Evolutionary conservation across 1,139 yeast genomes (phyloP).

Genomic region (Blastobotrys elegans): DNA sequence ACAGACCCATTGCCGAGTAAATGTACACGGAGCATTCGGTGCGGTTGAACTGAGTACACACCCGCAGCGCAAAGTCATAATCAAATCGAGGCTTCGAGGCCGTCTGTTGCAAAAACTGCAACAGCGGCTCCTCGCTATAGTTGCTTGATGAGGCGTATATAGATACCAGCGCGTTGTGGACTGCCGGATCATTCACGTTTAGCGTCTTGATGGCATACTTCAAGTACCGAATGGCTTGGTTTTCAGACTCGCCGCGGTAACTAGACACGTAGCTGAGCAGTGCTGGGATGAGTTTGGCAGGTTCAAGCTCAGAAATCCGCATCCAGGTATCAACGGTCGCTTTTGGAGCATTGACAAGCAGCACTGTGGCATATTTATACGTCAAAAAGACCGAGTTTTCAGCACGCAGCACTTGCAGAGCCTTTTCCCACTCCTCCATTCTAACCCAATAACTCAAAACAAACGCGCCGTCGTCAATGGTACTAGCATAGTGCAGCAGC

Average conservation of each 20-base stretch:
- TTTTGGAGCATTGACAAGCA: slow-evolving; percentile 64
- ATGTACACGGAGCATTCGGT: slow-evolving; percentile 65
- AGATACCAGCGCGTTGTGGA: slow-evolving; percentile 72
- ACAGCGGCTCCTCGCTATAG: slow-evolving; percentile 39
- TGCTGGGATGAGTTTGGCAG: slow-evolving; percentile 67
- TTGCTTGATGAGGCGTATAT: slow-evolving; percentile 57
- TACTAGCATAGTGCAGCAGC: slow-evolving; percentile 61
- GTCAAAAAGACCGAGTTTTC: slow-evolving; percentile 48
- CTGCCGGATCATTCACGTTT: slow-evolving; percentile 43
- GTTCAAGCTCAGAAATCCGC: slow-evolving; percentile 47
- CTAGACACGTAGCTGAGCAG: slow-evolving; percentile 60
- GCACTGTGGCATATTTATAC: slow-evolving; percentile 62
- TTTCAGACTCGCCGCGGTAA: slow-evolving; percentile 34
- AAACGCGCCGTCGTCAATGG: slow-evolving; percentile 62
- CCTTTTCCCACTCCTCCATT: slow-evolving; percentile 66
- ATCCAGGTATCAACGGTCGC: slow-evolving; percentile 80
- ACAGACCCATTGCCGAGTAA: slow-evolving; percentile 60
- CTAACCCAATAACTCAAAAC: slow-evolving; percentile 67
- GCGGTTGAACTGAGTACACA: slow-evolving; percentile 59
- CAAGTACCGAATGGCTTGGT: slow-evolving; percentile 64
- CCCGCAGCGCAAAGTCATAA: slow-evolving; percentile 66
- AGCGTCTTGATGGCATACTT: slow-evolving; percentile 54
- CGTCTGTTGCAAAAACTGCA: slow-evolving; percentile 45
- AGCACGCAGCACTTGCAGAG: slow-evolving; percentile 54
- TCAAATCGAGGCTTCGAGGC: slow-evolving; percentile 38